Percentiles rank a stretch among this genome's conserved stretches.
Evolutionary conservation across 495 filamentous ascomycete genomes (phyloP).

Genomic region (Glarea lozoyensis): DNA sequence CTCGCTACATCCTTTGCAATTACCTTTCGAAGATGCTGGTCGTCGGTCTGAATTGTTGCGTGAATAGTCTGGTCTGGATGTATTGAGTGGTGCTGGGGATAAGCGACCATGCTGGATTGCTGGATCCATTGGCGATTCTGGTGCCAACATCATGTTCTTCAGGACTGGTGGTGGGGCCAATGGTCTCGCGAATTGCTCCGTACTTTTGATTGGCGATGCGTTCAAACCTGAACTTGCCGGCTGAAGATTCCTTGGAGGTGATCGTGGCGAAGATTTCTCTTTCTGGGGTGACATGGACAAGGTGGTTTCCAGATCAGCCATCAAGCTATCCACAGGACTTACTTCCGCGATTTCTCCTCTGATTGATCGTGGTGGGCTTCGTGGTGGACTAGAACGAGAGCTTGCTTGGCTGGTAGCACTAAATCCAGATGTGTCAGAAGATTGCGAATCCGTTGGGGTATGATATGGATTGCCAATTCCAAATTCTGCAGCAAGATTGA

Average conservation of each 20-base stretch:
- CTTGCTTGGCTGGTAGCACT: slow-evolving; percentile 59
- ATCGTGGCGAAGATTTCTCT: slow-evolving; percentile 4
- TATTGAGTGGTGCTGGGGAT: slow-evolving; percentile 25
- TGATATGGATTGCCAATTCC: slow-evolving; percentile 50
- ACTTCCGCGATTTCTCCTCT: slow-evolving; percentile 14
- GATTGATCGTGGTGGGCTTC: slow-evolving; percentile 5
- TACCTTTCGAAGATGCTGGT: slow-evolving; percentile 47
- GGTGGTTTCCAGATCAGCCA: slow-evolving; percentile 42
- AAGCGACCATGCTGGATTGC: slow-evolving; percentile 36
- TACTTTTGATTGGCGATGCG: background rate
- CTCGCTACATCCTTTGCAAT: slow-evolving; percentile 73
- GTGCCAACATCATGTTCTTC: slow-evolving; percentile 5
- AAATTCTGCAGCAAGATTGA: slow-evolving; percentile 43
- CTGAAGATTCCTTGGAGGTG: slow-evolving; percentile 9
- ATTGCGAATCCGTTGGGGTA: slow-evolving; percentile 54
- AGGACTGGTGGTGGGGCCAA: slow-evolving; percentile 2
- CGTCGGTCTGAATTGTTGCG: slow-evolving; percentile 4
- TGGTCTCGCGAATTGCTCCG: slow-evolving; percentile 7
- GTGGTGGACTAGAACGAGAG: slow-evolving; percentile 59
- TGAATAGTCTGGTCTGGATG: slow-evolving; percentile 14
- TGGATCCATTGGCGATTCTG: slow-evolving; percentile 55
- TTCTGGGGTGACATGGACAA: slow-evolving; percentile 34
- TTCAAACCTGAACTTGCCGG: no score
- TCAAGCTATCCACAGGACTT: slow-evolving; percentile 35
- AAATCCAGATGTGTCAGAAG: slow-evolving; percentile 58